These are phyloP conservation scores for Zalerion maritima DNA, from an alignment of 495 filamentous ascomycete genomes.

Conservation along the genomic window DNA sequence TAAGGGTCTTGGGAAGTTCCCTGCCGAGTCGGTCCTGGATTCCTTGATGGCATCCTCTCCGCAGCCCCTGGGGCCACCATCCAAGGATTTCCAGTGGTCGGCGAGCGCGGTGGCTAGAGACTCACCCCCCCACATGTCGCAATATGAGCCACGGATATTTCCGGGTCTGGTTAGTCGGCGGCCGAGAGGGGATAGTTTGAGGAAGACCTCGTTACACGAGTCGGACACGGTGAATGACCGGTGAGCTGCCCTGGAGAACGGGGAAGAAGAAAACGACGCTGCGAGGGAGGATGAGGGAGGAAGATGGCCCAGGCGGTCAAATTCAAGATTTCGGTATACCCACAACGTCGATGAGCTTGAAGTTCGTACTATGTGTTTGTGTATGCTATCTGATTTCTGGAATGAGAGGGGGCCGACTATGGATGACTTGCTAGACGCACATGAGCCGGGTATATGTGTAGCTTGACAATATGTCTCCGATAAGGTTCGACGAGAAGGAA, in stretches of 20 bases:
- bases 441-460: no score
- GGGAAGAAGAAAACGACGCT: not conserved
- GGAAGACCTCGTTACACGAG: conserved; percentile 24
- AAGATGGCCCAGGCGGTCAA: no score
- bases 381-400: no score
- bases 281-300: conserved; percentile 1
- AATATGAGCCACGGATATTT: conserved; percentile 53
- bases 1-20: conserved; percentile 13
- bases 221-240: conserved; percentile 12
- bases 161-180: conserved; percentile 54
- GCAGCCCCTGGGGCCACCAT: conserved; percentile 6
- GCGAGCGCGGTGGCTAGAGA: conserved; percentile 11
- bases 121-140: conserved; percentile 34
- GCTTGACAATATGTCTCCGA: no score
- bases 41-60: conserved; percentile 10
- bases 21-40: conserved; percentile 5
- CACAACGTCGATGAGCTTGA: no score
- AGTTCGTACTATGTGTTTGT: no score
- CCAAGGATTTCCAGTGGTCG: conserved; percentile 14
- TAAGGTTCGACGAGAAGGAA: no score
- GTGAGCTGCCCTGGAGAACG: no score
- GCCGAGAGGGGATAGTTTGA: conserved; percentile 33
- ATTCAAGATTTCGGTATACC: no score
- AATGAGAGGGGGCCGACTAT: no score
- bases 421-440: no score